Base-by-base conservation (phyloP, 257 asterid genomes). In the Jaltomata sinuosa region DNA sequence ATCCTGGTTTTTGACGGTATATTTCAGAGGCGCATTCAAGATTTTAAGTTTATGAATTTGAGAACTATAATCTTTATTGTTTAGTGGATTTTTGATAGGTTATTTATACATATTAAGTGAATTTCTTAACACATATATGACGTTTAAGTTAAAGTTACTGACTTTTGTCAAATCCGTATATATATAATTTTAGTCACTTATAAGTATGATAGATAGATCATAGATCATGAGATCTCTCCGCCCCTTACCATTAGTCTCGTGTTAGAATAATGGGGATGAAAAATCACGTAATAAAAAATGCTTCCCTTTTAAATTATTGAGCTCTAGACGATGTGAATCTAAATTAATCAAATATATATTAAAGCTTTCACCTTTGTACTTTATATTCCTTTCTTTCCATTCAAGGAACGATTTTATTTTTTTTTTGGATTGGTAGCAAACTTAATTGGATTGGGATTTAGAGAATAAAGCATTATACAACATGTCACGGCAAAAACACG, bases 21-120 rank as follows among this genome's bases (percentile, higher is more conserved):
- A 67, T 32, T 0, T 1, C 1, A 8, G 1, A 16, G 7, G 1
- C 0, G 5, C 0, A 21, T 1, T 32, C 0, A 18, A 0, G 0
- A 32, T 67, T 67, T 67, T 19, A 67, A 8, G 0, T 67, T 11
- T 67, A 67, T 55, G 15, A n/a, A n/a, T 55, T 8, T 55, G 3
- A 55, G 5, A 5, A n/a, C 3, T 5, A 57, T n/a, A n/a, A 57
- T 1, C 31, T 29, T 15, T 62, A 11, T 64, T 64, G n/a, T 22
- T 57, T 57, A 57, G 0, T n/a, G 1, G 0, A 64, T 64, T 64
- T 15, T 64, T 29, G n/a, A 64, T 29, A 29, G 18, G 11, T 1
- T 14, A 62, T 27, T 62, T 62, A 27, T 62, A 27, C 19, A 27
- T 27, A 27, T 62, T 6, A 27, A 62, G 71, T 27, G 10, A 62